phyloP scores from a whole-genome alignment of 441 rosid species.

The Aleurites moluccanus region DNA sequence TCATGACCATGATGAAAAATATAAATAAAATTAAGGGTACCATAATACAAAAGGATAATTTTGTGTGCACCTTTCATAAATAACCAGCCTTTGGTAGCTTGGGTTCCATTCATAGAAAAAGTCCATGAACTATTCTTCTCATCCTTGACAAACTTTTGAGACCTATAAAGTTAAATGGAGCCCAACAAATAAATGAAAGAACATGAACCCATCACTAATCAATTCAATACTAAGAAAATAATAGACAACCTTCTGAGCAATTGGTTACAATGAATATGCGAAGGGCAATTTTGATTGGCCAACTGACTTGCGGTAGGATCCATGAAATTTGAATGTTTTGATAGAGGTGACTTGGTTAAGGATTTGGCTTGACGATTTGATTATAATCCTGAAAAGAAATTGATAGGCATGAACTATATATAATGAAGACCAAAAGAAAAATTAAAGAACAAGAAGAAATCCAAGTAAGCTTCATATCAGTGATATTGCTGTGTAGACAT shows the following conservation, averaged over 20 bases:
- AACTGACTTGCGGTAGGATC: conserved; percentile 86
- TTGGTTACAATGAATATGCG: conserved; percentile 36
- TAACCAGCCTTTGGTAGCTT: conserved; percentile 78
- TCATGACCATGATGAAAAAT: neutral
- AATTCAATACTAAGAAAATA: neutral
- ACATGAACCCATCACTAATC: neutral
- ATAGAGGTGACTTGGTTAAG: conserved; percentile 26
- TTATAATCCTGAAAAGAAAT: conserved; percentile 39
- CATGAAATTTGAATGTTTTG: conserved; percentile 75
- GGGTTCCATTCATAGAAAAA: conserved; percentile 53
- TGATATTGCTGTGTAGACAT: neutral
- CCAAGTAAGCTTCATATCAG: neutral
- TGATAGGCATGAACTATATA: neutral
- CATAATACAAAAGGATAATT: too few species aligned
- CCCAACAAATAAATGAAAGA: neutral
- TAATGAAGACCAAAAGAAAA: neutral
- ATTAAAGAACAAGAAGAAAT: neutral
- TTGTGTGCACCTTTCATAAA: conserved; percentile 24
- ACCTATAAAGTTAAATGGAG: conserved; percentile 32
- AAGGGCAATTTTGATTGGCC: conserved; percentile 63
- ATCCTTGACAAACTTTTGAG: conserved; percentile 36
- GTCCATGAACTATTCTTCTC: conserved; percentile 35
- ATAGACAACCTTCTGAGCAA: conserved; percentile 44
- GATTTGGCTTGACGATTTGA: conserved; percentile 27
- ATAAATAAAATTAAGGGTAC: neutral